Evolutionary conservation across 2,329 filamentous ascomycete species (phyloP).

Genomic region (Tolypocladium pustulatum): DNA sequence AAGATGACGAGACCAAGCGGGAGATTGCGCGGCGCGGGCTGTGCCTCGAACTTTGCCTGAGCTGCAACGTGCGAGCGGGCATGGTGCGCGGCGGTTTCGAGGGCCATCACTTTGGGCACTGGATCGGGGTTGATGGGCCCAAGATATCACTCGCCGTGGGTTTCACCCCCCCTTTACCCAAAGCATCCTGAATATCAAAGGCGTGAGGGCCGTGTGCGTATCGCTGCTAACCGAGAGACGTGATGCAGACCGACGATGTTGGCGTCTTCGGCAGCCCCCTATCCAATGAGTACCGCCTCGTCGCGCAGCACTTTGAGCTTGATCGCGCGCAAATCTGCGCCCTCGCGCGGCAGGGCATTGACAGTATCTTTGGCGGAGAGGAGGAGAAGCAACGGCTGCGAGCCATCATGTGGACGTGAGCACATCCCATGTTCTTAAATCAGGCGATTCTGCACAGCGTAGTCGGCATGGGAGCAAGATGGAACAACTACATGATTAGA

Average conservation of each 20-base stretch:
- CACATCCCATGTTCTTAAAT: background rate
- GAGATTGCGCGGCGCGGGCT: conserved; percentile 42
- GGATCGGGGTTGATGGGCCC: conserved; percentile 48
- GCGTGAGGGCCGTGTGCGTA: background rate
- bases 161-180: conserved; percentile 10
- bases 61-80: conserved; percentile 68
- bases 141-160: conserved; percentile 60
- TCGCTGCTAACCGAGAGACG: background rate
- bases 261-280: conserved; percentile 69
- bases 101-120: conserved; percentile 70
- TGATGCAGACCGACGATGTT: conserved; percentile 64
- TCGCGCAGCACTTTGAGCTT: conserved; percentile 59
- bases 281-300: conserved; percentile 68
- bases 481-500: background rate
- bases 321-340: conserved; percentile 30
- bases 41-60: conserved; percentile 67
- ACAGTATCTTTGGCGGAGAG: conserved; percentile 56
- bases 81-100: conserved; percentile 57
- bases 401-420: conserved; percentile 33
- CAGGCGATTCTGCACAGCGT: background rate
- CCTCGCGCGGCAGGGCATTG: conserved; percentile 50
- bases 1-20: conserved; percentile 47
- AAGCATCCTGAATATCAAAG: too few relatives aligned
- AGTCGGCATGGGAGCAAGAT: background rate
- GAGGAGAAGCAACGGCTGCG: conserved; percentile 49